Conservation (phyloP, 192 early-diverging fungal genomes). For the Coemansia furcata region DNA sequence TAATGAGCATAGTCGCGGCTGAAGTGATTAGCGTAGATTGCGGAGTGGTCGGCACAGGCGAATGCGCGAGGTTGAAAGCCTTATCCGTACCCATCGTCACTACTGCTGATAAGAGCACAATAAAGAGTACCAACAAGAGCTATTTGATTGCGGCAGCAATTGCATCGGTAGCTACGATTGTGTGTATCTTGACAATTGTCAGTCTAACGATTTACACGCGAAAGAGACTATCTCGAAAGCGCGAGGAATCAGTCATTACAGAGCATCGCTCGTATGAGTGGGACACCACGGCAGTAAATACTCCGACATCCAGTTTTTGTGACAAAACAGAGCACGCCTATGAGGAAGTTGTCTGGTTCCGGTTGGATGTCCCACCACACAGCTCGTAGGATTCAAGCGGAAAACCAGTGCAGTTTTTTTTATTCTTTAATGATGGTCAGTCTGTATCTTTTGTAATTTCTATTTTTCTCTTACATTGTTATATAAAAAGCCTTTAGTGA, state of each 20-base stretch:
- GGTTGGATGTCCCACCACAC: constrained; percentile 3
- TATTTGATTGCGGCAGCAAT: background rate
- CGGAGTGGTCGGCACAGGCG: constrained; percentile 3
- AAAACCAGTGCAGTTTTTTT: background rate
- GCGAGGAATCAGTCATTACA: background rate
- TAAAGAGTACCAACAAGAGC: background rate
- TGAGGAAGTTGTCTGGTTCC: constrained; percentile 8
- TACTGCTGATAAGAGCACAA: background rate
- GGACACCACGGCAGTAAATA: constrained; percentile 9
- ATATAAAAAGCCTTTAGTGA: background rate
- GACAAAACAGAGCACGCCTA: constrained; percentile 7
- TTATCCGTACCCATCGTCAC: background rate
- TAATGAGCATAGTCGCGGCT: background rate
- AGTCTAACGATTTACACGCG: constrained; percentile 9
- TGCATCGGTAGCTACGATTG: background rate
- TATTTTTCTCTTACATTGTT: constrained; percentile 6
- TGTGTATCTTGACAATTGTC: background rate
- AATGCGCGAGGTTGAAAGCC: constrained; percentile 14
- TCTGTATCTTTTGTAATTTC: background rate
- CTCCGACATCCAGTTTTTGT: constrained; percentile 1
- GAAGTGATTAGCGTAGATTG: constrained; percentile 10
- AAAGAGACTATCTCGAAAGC: background rate
- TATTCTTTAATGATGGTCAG: no score
- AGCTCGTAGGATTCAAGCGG: background rate
- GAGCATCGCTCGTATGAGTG: constrained; percentile 5